Base-by-base conservation (phyloP, 352 stramenopile species). In the Phytophthora pluvialis region DNA sequence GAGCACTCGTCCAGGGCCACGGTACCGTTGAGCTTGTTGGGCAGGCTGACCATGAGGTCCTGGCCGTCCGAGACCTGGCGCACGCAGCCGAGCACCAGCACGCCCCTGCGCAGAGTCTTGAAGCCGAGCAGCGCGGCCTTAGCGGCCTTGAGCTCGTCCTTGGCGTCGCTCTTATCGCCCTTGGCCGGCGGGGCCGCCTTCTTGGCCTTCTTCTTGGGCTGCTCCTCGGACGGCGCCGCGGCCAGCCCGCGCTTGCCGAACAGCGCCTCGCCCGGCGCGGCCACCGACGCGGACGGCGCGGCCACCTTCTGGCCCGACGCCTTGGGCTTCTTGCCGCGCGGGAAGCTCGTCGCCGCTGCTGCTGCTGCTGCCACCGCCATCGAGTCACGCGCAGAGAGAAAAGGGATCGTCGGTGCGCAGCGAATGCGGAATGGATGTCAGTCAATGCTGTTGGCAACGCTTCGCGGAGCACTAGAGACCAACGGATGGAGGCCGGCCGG, bases 1-100 rank as follows among this genome's bases (percentile, higher is more conserved):
- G 85, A 93, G 62, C 86, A 83, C 63, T 96, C 83, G 44, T 80
- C 69, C 9, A 87, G 54, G 16, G 80, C 59, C 42, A 98, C 93
- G 40, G 97, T 96, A 45, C 95, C 96, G 48, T 89, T 98, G 55
- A 98, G 85, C 50, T 98, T 97, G 78, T 97, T 98, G 4, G 94
- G 95, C 45, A 99, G 74, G 38, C 77, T 93, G 32, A 99, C 64
- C 25, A 98, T 70, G 35, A 96, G 73, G 60, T 90, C 81, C 32
- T 70, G 75, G 38, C 89, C 77, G 53, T 97, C 81, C 54, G 83
- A 89, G 12, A 98, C 73, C 73, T 98, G 90, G 26, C 91, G 82
- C 54, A 99, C 78, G 53, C 89, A 89, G 21, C 90, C 94, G 16
- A 99, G 72, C 15, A 99, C 62, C 51, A 85, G 65, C 73, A 86